Percentiles rank a stretch among this genome's conserved stretches.
These are phyloP conservation scores for Phytophthora citricola DNA, from an alignment of 352 stramenopile genomes.

Conservation along the genomic window DNA sequence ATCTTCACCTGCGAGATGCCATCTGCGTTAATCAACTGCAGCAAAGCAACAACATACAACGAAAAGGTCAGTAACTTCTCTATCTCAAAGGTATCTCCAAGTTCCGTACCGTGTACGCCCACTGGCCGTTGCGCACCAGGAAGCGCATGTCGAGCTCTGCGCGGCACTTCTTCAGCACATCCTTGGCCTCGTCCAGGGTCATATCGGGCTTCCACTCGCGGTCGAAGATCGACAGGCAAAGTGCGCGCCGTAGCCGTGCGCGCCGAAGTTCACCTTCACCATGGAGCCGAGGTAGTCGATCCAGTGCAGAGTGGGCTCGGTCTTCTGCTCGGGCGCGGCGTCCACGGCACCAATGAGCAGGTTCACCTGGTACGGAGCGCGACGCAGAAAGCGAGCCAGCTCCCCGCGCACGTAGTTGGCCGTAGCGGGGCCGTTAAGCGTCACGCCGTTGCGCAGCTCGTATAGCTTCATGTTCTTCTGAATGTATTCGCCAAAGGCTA, in stretches of 20 bases:
- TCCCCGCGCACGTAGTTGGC: conserved; percentile 88
- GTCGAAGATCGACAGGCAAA: conserved; percentile 90
- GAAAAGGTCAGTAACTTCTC: too few relatives aligned
- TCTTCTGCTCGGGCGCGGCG: conserved; percentile 33
- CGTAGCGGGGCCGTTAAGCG: conserved; percentile 78
- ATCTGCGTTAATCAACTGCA: conserved; percentile 69
- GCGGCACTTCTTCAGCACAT: conserved; percentile 82
- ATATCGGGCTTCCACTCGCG: conserved; percentile 89
- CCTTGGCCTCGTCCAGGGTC: conserved; percentile 74
- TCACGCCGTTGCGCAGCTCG: conserved; percentile 88
- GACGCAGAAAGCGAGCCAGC: conserved; percentile 81
- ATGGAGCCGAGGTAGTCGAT: conserved; percentile 90
- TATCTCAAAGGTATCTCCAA: too few relatives aligned
- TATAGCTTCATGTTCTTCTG: conserved; percentile 94
- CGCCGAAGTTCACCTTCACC: conserved; percentile 88
- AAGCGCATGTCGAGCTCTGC: conserved; percentile 85
- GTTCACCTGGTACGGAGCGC: conserved; percentile 88
- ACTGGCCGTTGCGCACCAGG: conserved; percentile 88
- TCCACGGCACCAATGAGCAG: conserved; percentile 82
- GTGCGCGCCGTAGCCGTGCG: conserved; percentile 84
- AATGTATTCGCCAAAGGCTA: conserved; percentile 88
- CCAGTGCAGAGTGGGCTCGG: conserved; percentile 84
- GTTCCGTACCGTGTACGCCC: conserved; percentile 68
- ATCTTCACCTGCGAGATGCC: conserved; percentile 74
- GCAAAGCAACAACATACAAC: background rate